These are phyloP conservation scores for Candida golubevii DNA, from an alignment of 805 yeast species.

Conservation along the genomic window DNA sequence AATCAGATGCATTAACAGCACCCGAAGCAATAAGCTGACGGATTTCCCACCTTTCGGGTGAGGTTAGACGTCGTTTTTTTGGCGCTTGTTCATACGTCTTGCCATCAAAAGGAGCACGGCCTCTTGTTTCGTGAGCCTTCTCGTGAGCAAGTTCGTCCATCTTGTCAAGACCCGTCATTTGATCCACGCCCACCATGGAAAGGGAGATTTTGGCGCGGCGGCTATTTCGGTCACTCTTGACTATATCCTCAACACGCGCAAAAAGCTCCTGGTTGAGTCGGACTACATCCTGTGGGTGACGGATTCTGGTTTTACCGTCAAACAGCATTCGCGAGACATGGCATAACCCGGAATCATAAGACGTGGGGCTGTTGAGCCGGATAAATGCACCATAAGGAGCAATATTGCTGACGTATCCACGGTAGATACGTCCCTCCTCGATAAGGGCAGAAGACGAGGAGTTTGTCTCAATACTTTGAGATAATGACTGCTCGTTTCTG, in stretches of 20 bases:
- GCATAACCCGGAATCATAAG: slow-evolving; percentile 56
- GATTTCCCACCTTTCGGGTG: slow-evolving; percentile 90
- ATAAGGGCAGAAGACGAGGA: background rate
- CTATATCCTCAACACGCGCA: slow-evolving; percentile 47
- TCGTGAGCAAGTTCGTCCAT: slow-evolving; percentile 18
- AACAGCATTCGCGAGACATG: slow-evolving; percentile 68
- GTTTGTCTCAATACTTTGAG: background rate
- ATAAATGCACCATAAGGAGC: slow-evolving; percentile 80
- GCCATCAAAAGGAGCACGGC: slow-evolving; percentile 5
- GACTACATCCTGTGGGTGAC: slow-evolving; percentile 57
- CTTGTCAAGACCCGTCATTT: slow-evolving; percentile 51
- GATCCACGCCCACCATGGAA: slow-evolving; percentile 71
- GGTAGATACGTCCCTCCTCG: slow-evolving; percentile 37
- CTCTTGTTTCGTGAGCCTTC: slow-evolving; percentile 10
- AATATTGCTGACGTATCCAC: slow-evolving; percentile 57
- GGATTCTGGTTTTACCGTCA: slow-evolving; percentile 42
- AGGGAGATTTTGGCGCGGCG: slow-evolving; percentile 43
- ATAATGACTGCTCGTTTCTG: background rate
- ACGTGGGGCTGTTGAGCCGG: slow-evolving; percentile 31
- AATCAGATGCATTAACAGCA: slow-evolving; percentile 60
- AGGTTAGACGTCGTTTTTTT: slow-evolving; percentile 49
- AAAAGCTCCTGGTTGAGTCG: slow-evolving; percentile 56
- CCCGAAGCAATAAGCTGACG: slow-evolving; percentile 80
- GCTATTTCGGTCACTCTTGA: slow-evolving; percentile 1
- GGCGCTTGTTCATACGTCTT: slow-evolving; percentile 6